Conservation (phyloP, 176 grass and related monocot genomes). For the Lolium perenne region DNA sequence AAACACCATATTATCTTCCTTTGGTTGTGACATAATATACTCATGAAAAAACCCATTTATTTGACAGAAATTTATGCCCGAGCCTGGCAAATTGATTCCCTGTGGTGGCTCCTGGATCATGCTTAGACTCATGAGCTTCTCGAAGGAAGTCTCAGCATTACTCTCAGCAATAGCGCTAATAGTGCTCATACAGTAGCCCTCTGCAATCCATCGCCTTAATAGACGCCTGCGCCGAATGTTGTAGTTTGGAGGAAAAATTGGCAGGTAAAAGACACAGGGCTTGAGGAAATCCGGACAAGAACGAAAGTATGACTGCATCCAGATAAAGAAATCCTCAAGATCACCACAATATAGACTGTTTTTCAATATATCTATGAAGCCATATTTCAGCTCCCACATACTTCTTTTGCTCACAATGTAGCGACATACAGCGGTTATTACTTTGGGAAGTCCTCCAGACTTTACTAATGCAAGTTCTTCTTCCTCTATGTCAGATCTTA, state of each 20-base stretch:
- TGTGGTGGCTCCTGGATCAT: neutral
- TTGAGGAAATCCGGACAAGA: neutral
- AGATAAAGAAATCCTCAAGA: neutral
- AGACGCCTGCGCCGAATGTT: neutral
- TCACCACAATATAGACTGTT: neutral
- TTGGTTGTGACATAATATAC: neutral
- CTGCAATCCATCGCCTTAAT: neutral
- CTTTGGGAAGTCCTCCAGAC: neutral
- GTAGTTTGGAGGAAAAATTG: neutral
- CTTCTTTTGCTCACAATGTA: no score
- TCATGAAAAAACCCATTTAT: neutral
- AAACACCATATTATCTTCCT: constrained; percentile 2
- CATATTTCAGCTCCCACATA: no score
- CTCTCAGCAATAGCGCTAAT: neutral
- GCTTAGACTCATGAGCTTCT: neutral
- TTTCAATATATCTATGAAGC: neutral
- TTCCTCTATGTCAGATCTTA: neutral
- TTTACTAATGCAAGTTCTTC: neutral
- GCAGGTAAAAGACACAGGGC: neutral
- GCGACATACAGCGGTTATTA: neutral
- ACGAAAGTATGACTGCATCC: neutral
- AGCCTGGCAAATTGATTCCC: neutral
- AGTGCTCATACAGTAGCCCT: neutral
- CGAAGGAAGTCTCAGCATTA: neutral
- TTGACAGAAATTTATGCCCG: neutral